Evolutionary conservation across 2,329 filamentous ascomycete species (phyloP).

Genomic region (Colletotrichum nymphaeae): DNA sequence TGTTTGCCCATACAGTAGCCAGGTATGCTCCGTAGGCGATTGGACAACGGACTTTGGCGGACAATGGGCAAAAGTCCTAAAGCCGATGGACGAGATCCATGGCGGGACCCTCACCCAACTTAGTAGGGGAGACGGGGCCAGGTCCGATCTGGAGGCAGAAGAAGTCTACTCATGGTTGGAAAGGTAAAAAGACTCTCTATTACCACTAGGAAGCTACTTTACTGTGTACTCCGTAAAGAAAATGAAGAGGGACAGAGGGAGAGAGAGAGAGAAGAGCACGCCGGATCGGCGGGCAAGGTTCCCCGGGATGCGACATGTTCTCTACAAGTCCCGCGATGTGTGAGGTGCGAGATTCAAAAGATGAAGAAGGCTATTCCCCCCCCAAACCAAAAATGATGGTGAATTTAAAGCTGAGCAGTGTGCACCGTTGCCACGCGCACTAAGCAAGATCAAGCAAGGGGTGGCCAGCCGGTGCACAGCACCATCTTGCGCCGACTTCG

Average conservation of each 20-base stretch:
- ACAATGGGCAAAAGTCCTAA: not conserved
- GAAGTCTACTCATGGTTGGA: not conserved
- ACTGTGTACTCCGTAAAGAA: not conserved
- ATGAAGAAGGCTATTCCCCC: slow-evolving; percentile 5
- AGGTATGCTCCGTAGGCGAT: not conserved
- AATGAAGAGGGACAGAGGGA: not conserved
- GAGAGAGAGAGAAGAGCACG: not conserved
- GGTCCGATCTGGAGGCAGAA: not conserved
- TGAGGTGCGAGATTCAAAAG: slow-evolving; percentile 6
- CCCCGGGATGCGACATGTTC: slow-evolving; percentile 16
- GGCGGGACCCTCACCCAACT: too few species aligned
- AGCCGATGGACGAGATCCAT: not conserved
- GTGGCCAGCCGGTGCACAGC: slow-evolving; percentile 1
- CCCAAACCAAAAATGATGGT: not conserved
- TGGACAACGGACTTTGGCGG: not conserved
- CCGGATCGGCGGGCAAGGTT: slow-evolving; percentile 16
- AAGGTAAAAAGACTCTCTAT: not conserved
- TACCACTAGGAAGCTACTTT: not conserved
- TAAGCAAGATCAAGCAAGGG: not conserved
- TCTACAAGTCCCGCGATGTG: not conserved
- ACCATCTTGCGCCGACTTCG: too few species aligned
- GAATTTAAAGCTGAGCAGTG: slow-evolving; percentile 16
- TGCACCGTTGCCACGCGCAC: slow-evolving; percentile 23
- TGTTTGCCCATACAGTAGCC: too few species aligned
- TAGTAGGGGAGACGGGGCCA: not conserved